These are phyloP conservation scores for Coccomyxa sp. DNA, from an alignment of 139 green algal species.

Conservation along the genomic window DNA sequence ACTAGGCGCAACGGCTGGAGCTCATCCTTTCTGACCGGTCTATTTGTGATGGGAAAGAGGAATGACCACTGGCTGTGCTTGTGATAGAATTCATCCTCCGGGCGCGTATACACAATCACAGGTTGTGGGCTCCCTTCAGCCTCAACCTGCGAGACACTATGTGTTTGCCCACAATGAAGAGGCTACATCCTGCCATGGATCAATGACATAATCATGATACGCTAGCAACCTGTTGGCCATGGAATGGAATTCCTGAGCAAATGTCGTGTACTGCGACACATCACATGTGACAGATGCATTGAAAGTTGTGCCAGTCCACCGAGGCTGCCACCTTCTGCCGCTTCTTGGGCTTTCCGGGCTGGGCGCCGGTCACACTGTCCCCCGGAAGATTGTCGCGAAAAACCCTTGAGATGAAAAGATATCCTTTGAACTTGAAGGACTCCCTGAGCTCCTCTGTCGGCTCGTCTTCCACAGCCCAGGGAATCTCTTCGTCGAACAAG, in stretches of 20 bases:
- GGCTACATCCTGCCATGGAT: too few species aligned
- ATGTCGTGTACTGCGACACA: neutral
- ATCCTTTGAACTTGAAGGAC: neutral
- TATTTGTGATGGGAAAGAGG: slow-evolving; percentile 45
- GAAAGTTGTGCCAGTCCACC: neutral
- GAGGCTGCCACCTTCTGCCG: slow-evolving; percentile 4
- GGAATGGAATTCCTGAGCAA: slow-evolving; percentile 11
- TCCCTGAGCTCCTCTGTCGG: slow-evolving; percentile 24
- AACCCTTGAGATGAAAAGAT: neutral
- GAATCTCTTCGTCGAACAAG: slow-evolving; percentile 72
- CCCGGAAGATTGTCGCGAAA: neutral
- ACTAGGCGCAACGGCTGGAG: slow-evolving; percentile 47
- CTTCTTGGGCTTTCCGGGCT: slow-evolving; percentile 21
- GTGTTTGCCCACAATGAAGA: neutral
- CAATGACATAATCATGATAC: too few species aligned
- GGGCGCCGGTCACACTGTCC: neutral
- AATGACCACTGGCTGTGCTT: slow-evolving; percentile 52
- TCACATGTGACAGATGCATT: too few species aligned
- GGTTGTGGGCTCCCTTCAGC: neutral
- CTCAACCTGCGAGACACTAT: neutral
- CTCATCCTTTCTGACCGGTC: slow-evolving; percentile 28
- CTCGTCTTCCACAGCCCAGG: slow-evolving; percentile 56
- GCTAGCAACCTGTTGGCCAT: neutral
- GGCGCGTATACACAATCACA: slow-evolving; percentile 67
- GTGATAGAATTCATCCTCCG: slow-evolving; percentile 88